Base-by-base conservation (phyloP, 352 stramenopile species). In the Globisporangium camurandrum region DNA sequence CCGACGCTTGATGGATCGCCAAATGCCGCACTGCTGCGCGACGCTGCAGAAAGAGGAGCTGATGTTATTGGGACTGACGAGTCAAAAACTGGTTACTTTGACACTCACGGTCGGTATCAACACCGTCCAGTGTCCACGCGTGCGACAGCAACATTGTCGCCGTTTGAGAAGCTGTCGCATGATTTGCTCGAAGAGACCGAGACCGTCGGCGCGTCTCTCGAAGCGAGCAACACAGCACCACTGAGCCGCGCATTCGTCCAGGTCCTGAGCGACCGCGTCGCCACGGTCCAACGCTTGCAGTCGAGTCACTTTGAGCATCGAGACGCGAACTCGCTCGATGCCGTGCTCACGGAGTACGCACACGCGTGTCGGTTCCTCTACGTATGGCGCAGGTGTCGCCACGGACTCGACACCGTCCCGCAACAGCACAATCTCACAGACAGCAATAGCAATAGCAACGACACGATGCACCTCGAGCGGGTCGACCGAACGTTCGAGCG, bases 181-280 rank as follows among this genome's bases (percentile, higher is more conserved):
- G 72, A 86, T 51, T 64, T 89, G 43, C 65, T 89, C 0, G 77
- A 89, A 66, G 77, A 89, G 36, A 84, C 64, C 3, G 77, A 89
- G 38, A 62, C 85, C 17, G 56, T 88, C n/a, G 67, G 73, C 9
- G 66, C 66, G 9, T 85, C 66, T 43, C 65, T 89, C 16, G 70
- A 89, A 49, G 70, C 78, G 16, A 78, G 79, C 43, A 88, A 81
- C 26, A n/a, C n/a, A n/a, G 58, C 74, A 8, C 65, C 78, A 1
- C 36, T 88, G 12, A 71, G 65, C 17, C 67, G 75, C 16, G 73
- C 72, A 4, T 81, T 89, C 46, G 75, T 82, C 0, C 75, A 89
- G 41, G 69, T 88, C 12, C 45, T 89, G 4, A 56, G 72, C 2
- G 78, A 88, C 38, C 84, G 82, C 34, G 54, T 86, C 0, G 51